A percentile compares a stretch with the other conserved stretches of the same genome.
Evolutionary conservation across 305 asterid genomes (phyloP).

Genomic region (Fraxinus latifolia): DNA sequence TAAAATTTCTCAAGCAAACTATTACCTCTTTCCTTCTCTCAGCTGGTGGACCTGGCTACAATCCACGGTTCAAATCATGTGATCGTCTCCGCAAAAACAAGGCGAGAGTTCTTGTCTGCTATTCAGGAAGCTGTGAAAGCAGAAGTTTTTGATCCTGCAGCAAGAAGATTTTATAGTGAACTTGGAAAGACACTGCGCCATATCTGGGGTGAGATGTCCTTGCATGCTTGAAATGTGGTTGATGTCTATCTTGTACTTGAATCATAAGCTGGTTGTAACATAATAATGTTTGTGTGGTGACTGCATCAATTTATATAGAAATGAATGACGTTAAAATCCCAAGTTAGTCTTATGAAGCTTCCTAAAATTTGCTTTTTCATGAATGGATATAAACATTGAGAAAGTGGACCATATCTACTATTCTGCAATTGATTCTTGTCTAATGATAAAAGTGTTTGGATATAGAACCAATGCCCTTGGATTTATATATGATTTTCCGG

Average conservation of each 20-base stretch:
- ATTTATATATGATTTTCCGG: background rate
- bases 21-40: conserved; percentile 20
- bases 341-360: background rate
- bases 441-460: background rate
- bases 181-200: conserved; percentile 59
- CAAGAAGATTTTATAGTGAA: conserved; percentile 59
- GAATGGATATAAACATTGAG: background rate
- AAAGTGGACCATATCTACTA: background rate
- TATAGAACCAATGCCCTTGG: background rate
- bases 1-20: background rate
- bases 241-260: background rate
- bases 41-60: conserved; percentile 72
- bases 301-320: background rate
- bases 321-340: background rate
- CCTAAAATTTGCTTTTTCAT: background rate
- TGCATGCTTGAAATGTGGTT: conserved; percentile 19
- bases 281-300: background rate
- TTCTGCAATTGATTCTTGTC: background rate
- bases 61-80: conserved; percentile 57
- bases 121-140: conserved; percentile 57
- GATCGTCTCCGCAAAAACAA: conserved; percentile 56
- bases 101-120: conserved; percentile 55
- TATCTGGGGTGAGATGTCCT: conserved; percentile 62
- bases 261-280: background rate
- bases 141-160: conserved; percentile 52